A percentile compares a stretch with the other conserved stretches of the same genome.
Evolutionary conservation across 2,329 filamentous ascomycete genomes (phyloP).

Genomic region (Ophiocordyceps camponoti-rufipedis): DNA sequence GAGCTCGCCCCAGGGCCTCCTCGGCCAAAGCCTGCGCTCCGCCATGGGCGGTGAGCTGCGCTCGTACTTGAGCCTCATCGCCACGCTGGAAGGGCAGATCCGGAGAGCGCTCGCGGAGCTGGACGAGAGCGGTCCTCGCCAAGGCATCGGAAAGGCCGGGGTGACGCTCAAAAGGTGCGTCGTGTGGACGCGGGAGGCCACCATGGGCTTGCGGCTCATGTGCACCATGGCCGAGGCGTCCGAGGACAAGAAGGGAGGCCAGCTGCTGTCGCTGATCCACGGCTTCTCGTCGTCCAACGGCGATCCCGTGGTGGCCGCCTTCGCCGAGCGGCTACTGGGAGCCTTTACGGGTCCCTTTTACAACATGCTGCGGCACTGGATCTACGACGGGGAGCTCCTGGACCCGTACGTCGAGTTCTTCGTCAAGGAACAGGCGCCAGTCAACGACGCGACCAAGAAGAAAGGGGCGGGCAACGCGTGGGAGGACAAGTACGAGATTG

Average conservation of each 20-base stretch:
- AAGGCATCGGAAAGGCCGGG: constrained; percentile 64
- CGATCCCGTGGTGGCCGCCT: constrained; percentile 82
- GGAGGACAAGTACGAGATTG: constrained; percentile 92
- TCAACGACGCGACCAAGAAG: constrained; percentile 20
- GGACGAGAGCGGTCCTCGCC: constrained; percentile 47
- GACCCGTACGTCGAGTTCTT: constrained; percentile 95
- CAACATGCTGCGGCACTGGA: constrained; percentile 89
- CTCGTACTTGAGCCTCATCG: constrained; percentile 78
- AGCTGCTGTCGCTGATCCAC: constrained; percentile 87
- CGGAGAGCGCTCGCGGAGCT: constrained; percentile 59
- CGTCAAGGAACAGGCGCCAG: constrained; percentile 56
- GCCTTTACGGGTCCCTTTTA: constrained; percentile 92
- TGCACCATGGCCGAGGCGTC: constrained; percentile 88
- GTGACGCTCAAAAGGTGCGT: constrained; percentile 92
- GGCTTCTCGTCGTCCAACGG: constrained; percentile 85
- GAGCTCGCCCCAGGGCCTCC: constrained; percentile 61
- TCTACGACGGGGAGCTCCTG: constrained; percentile 94
- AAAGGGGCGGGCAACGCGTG: constrained; percentile 74
- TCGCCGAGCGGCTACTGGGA: constrained; percentile 72
- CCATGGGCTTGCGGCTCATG: constrained; percentile 86
- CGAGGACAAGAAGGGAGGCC: constrained; percentile 64
- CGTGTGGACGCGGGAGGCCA: constrained; percentile 93
- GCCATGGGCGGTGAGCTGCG: constrained; percentile 72
- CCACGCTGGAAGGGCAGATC: constrained; percentile 84
- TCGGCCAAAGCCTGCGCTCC: constrained; percentile 79